Conservation (phyloP, 2,329 filamentous ascomycete species). For the Escovopsis sp. region DNA sequence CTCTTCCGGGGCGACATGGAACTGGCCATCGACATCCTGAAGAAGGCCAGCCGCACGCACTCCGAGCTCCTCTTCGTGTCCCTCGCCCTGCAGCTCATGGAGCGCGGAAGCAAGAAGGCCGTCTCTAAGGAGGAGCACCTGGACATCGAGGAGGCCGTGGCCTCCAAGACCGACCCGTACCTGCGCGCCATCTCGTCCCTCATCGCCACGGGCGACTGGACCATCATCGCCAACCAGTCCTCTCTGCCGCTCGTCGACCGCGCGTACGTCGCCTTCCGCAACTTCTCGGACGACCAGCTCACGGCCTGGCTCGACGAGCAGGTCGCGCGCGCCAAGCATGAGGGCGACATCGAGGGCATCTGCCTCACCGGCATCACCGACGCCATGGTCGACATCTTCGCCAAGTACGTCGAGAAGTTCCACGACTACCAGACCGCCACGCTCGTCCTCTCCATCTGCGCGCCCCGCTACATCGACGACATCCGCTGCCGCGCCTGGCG, state of each 20-base stretch:
- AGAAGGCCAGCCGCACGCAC: slow-evolving; percentile 46
- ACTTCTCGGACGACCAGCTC: slow-evolving; percentile 47
- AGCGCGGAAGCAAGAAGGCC: slow-evolving; percentile 29
- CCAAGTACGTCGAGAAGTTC: slow-evolving; percentile 61
- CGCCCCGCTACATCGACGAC: slow-evolving; percentile 64
- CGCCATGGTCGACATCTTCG: slow-evolving; percentile 57
- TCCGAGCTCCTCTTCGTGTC: slow-evolving; percentile 55
- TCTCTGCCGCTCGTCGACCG: slow-evolving; percentile 64
- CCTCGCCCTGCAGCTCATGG: slow-evolving; percentile 49
- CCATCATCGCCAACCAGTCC: slow-evolving; percentile 54
- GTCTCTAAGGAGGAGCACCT: slow-evolving; percentile 30
- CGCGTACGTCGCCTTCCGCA: slow-evolving; percentile 55
- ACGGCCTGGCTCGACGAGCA: slow-evolving; percentile 54
- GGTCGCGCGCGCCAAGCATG: slow-evolving; percentile 42
- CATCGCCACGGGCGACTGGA: slow-evolving; percentile 65
- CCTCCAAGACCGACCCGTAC: slow-evolving; percentile 59
- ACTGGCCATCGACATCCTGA: slow-evolving; percentile 55
- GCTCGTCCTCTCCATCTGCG: slow-evolving; percentile 57
- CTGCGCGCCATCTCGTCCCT: slow-evolving; percentile 66
- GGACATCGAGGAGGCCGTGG: slow-evolving; percentile 43
- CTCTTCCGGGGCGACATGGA: slow-evolving; percentile 58
- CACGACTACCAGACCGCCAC: slow-evolving; percentile 68
- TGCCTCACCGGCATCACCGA: slow-evolving; percentile 66
- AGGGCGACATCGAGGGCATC: slow-evolving; percentile 63
- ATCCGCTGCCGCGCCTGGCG: slow-evolving; percentile 63